Conservation (phyloP, 257 asterid species). For the Anisodus tanguticus region DNA sequence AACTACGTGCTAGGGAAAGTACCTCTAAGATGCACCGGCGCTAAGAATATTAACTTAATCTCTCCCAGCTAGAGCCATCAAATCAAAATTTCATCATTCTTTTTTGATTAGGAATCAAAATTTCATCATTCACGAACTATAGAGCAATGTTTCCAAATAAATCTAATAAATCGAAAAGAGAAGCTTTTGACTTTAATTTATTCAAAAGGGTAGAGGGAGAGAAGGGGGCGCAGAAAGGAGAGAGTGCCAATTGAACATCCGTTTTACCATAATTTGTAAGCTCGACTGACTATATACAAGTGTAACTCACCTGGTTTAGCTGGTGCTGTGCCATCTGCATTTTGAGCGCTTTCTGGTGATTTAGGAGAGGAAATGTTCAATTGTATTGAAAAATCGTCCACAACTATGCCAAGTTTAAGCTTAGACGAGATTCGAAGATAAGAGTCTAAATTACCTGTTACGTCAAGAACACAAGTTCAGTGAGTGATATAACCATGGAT, state of each 20-base stretch:
- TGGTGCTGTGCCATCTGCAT: constrained; percentile 60
- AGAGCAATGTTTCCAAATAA: not conserved
- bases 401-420: constrained; percentile 72
- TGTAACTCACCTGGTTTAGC: constrained; percentile 62
- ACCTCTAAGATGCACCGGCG: not conserved
- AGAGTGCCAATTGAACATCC: not conserved
- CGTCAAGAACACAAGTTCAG: constrained; percentile 35
- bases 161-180: not conserved
- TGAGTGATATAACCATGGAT: not conserved
- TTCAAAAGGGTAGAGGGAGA: not conserved
- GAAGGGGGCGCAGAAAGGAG: not conserved
- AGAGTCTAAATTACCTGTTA: constrained; percentile 73
- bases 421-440: constrained; percentile 74
- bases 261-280: constrained; percentile 2
- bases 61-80: constrained; percentile 22
- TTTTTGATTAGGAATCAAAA: not conserved
- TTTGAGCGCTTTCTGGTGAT: constrained; percentile 57
- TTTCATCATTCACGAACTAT: constrained; percentile 9
- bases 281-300: not conserved
- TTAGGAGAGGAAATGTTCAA: constrained; percentile 48
- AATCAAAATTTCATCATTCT: not conserved
- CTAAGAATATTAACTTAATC: constrained; percentile 2
- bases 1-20: not conserved
- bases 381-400: constrained; percentile 68
- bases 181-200: not conserved